A percentile compares a stretch with the other conserved stretches of the same genome.
Conservation (phyloP, 768 basidiomycete genomes). For the Leccinum arenicola region DNA sequence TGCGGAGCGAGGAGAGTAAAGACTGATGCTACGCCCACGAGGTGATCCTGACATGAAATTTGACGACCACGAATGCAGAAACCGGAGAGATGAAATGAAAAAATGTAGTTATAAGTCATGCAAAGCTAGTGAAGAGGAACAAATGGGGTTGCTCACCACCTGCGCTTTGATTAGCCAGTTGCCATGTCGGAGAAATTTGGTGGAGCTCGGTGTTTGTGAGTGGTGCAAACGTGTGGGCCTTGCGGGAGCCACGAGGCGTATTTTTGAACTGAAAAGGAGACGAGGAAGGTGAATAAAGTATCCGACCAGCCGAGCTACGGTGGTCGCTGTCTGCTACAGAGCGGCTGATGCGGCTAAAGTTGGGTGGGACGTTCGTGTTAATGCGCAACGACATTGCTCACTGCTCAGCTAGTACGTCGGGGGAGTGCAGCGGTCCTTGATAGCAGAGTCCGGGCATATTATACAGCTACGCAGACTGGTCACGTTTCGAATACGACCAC, state of each 20-base stretch:
- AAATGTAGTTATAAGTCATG: conserved; percentile 20
- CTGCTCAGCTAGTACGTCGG: conserved; percentile 4
- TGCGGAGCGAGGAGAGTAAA: conserved; percentile 31
- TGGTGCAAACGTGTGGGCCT: conserved; percentile 31
- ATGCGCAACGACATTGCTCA: conserved; percentile 30
- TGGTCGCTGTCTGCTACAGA: conserved; percentile 16
- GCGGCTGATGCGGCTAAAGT: conserved; percentile 17
- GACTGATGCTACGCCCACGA: conserved; percentile 34
- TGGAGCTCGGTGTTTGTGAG: conserved; percentile 35
- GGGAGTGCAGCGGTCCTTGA: conserved; percentile 1
- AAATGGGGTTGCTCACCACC: conserved; percentile 28
- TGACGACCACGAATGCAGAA: conserved; percentile 15
- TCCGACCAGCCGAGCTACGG: conserved; percentile 13
- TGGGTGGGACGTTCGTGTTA: conserved; percentile 28
- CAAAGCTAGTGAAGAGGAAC: conserved; percentile 8
- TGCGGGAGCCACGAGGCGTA: conserved; percentile 28
- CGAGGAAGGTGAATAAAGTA: conserved; percentile 16
- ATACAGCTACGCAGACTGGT: conserved; percentile 20
- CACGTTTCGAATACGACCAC: conserved; percentile 26
- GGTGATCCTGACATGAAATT: conserved; percentile 27
- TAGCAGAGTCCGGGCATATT: conserved; percentile 15
- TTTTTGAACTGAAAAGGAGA: conserved; percentile 23
- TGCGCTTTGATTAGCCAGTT: conserved; percentile 25
- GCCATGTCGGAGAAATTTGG: conserved; percentile 23
- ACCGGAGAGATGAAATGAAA: conserved; percentile 20